Base-by-base conservation (phyloP, 2,329 filamentous ascomycete genomes). In the Beauveria sp. region DNA sequence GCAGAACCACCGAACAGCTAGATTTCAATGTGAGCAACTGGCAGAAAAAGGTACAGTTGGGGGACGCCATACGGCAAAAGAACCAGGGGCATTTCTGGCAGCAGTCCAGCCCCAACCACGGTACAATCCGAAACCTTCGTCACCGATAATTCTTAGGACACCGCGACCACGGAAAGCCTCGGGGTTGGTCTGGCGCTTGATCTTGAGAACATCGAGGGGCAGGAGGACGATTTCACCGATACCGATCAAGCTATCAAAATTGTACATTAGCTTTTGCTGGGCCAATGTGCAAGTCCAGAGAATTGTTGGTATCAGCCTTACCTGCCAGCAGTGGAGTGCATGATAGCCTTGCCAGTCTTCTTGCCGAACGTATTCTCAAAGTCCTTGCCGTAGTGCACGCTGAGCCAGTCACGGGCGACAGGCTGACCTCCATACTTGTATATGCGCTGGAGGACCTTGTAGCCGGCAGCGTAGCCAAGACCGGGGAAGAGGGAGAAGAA, bases 341-440 rank as follows among this genome's bases (percentile, higher is more conserved):
- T 89, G 70, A 99, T 92, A 16, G 94, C 93, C 83, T 99, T 97
- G 75, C 94, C 94, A 43, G 91, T 97, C 77, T 96, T 96, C 80
- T 92, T 92, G 72, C 94, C 94, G 71, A 99, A 99, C 12, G 91
- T 85, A 67, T 81, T 79, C 76, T 97, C 93, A 73, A 99, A 99
- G 67, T 87, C 82, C 68, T 84, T 82, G 67, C 90, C 89, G 72
- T 96, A 88, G 81, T 97, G 83, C 71, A 83, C 77, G 57, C 84
- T 83, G 57, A 99, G 84, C 77, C 89, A 97, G 77, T 99, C 94
- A 59, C 93, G 88, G 44, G 91, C 92, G 69, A 97, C 90, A 50
- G 94, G 94, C 80, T 99, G 94, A 55, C 94, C 94, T 67, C 94
- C 94, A 72, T 97, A 99, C 80, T 99, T 99, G 84, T 99, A 99